Base-by-base conservation (phyloP, 75 land plant species). In the Sequoiadendron giganteum region DNA sequence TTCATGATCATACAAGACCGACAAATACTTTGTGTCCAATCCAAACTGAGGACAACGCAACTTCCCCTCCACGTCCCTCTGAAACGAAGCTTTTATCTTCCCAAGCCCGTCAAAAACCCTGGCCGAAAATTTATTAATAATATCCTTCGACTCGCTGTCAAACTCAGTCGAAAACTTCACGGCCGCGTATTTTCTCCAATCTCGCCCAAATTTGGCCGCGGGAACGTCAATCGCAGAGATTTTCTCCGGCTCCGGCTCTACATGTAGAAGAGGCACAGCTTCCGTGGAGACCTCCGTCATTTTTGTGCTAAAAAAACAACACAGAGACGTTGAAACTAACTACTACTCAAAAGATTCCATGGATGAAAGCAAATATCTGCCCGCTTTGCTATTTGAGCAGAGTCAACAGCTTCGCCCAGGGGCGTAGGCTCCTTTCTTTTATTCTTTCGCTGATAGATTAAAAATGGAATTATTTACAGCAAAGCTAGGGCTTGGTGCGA, bases 31-130 rank as follows among this genome's bases (percentile, higher is more conserved):
- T 42, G 96, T 93, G 83, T 89, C 84, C 85, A 98, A 86, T 2
- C 91, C 89, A 10, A 98, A 25, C 84, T 92, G 90, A 45, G 98
- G 98, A 36, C 75, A 82, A 38, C 88, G 45, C 73, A 96, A 49
- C 49, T 93, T 91, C 15, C 99, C 97, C 1, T 88, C 78, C 19
- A 21, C 34, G 40, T 92, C 90, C 88, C 94, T 91, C 86, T 91
- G 92, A 84, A 96, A 90, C n/a, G 96, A 90, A 30, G 93, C 90
- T 90, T 95, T 96, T 72, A 98, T 84, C 94, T 98, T 98, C 77
- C 97, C 99, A n/a, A 98, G 91, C 25, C 91, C 89, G 49, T 96
- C 95, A 49, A 96, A 84, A 88, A 98, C 38, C 89, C 94, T 95
- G 85, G 96, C 94, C 1, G 98, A 96, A 61, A 95, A 40, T 89